Conservation (phyloP, 805 yeast genomes). For the Metschnikowia amazonensis region DNA sequence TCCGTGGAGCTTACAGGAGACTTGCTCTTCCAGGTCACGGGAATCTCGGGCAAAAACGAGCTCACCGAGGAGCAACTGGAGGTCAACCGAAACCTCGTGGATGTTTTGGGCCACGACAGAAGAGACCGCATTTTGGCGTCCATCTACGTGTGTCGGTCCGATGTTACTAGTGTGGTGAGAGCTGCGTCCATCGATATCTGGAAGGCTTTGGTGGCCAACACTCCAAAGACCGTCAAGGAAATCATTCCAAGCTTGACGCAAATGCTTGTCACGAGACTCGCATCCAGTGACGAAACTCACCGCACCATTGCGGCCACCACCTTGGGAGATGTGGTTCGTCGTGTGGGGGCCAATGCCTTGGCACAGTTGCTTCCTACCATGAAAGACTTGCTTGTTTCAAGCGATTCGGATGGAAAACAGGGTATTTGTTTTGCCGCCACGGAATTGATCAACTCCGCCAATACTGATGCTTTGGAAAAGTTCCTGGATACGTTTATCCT, state of each 20-base stretch:
- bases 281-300: constrained; percentile 73
- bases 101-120: constrained; percentile 80
- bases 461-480: constrained; percentile 53
- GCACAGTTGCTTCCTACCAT: constrained; percentile 81
- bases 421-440: constrained; percentile 94
- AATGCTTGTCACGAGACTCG: constrained; percentile 76
- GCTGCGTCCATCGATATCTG: constrained; percentile 89
- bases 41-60: constrained; percentile 76
- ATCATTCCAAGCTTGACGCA: constrained; percentile 79
- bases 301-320: constrained; percentile 90
- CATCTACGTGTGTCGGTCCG: constrained; percentile 92
- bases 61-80: constrained; percentile 55
- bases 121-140: constrained; percentile 82
- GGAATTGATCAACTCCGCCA: constrained; percentile 77
- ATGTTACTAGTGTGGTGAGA: constrained; percentile 81
- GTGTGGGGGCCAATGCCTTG: constrained; percentile 88
- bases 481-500: constrained; percentile 67
- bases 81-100: constrained; percentile 57
- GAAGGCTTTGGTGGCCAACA: constrained; percentile 94
- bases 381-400: constrained; percentile 55
- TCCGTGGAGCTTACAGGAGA: constrained; percentile 96
- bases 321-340: constrained; percentile 87
- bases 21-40: constrained; percentile 87
- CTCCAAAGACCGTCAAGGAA: constrained; percentile 92
- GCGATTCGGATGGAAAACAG: constrained; percentile 82